A percentile compares a stretch with the other conserved stretches of the same genome.
Conservation (phyloP, 345 rosid species). For the Garcia nutans region DNA sequence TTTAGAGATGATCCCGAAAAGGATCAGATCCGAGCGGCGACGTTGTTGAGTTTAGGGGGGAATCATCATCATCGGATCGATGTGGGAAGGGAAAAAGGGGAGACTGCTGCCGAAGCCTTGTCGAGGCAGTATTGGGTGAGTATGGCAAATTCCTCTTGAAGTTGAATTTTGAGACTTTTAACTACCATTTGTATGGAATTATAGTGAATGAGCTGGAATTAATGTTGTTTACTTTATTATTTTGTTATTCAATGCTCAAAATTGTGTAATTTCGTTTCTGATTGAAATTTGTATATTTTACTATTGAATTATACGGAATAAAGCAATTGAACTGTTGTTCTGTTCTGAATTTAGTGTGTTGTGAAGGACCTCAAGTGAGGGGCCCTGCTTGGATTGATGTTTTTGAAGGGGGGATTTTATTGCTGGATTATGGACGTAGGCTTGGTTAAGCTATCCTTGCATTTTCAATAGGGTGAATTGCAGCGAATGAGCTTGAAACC, state of each 20-base stretch:
- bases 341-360: not conserved
- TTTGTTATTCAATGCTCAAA: not conserved
- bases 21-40: slow-evolving; percentile 93
- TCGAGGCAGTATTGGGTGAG: slow-evolving; percentile 96
- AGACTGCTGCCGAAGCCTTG: slow-evolving; percentile 60
- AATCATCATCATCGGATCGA: slow-evolving; percentile 45
- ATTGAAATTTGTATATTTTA: not conserved
- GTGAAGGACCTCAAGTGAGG: not conserved
- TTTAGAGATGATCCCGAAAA: slow-evolving; percentile 63
- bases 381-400: not conserved
- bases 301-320: not conserved
- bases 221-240: not conserved
- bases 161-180: slow-evolving; percentile 18
- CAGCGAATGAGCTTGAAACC: slow-evolving; percentile 8
- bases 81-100: slow-evolving; percentile 53
- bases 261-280: not conserved
- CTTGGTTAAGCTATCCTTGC: slow-evolving; percentile 10
- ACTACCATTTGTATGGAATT: slow-evolving; percentile 1
- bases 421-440: slow-evolving; percentile 6
- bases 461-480: slow-evolving; percentile 13
- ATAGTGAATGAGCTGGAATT: slow-evolving; percentile 14
- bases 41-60: slow-evolving; percentile 65
- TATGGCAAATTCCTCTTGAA: slow-evolving; percentile 18
- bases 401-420: not conserved
- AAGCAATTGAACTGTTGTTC: not conserved